phyloP scores from a whole-genome alignment of 1,284 basidiomycete species.

The Sporisorium exsertum region DNA sequence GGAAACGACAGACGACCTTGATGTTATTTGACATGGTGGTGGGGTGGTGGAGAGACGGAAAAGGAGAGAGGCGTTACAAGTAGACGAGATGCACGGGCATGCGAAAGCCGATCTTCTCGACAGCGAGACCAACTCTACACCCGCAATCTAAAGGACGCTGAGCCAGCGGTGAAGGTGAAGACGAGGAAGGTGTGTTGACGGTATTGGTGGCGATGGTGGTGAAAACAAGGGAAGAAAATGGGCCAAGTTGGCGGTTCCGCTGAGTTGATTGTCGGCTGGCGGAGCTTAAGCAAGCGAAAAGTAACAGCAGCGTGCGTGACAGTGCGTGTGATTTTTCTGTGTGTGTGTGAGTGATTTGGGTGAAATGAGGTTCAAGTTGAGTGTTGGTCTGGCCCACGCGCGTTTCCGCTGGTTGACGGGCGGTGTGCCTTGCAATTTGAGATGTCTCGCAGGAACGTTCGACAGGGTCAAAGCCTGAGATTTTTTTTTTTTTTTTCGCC shows the following conservation, averaged over 20 bases:
- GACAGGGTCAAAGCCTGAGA: not conserved
- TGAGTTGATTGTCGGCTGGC: not conserved
- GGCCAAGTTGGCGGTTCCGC: too few relatives aligned
- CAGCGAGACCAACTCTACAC: conserved; percentile 1
- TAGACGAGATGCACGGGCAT: not conserved
- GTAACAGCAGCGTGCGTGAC: not conserved
- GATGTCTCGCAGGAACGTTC: not conserved
- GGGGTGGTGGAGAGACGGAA: not conserved
- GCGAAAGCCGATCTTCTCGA: not conserved
- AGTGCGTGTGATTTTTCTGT: not conserved
- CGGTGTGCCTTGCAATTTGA: not conserved
- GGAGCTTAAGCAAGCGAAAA: not conserved
- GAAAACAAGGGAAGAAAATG: not conserved
- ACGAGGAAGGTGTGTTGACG: not conserved
- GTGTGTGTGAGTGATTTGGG: not conserved
- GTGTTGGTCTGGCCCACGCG: conserved; percentile 2
- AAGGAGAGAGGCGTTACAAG: not conserved
- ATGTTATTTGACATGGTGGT: conserved; percentile 61
- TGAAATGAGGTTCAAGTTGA: conserved; percentile 1
- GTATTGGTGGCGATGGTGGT: not conserved
- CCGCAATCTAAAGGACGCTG: not conserved
- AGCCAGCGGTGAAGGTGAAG: not conserved
- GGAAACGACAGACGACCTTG: conserved; percentile 75
- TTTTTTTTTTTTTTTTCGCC: not conserved
- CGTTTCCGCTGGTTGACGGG: not conserved